A percentile compares a stretch with the other conserved stretches of the same genome.
phyloP scores from a whole-genome alignment of 768 basidiomycete species.

The Boletus rufocinnamomeus region DNA sequence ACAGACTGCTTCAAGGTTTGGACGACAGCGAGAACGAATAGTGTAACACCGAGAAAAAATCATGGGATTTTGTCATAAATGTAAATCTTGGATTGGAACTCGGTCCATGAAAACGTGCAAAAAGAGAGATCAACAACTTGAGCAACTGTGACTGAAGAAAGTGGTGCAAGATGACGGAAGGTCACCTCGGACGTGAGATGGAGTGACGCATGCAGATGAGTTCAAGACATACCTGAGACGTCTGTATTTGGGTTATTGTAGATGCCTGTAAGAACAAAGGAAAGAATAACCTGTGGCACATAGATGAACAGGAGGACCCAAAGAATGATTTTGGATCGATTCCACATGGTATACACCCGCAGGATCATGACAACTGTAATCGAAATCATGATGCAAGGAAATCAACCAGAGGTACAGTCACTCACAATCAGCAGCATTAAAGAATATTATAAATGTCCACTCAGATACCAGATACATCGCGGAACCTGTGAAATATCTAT shows the following conservation, averaged over 20 bases:
- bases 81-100: rapidly evolving
- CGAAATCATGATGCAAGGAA: neutral
- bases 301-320: no score
- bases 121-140: rapidly evolving
- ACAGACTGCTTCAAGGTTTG: neutral
- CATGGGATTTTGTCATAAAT: neutral
- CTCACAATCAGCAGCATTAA: neutral
- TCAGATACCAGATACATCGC: rapidly evolving
- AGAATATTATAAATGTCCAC: neutral
- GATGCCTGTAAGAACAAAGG: neutral
- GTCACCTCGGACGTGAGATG: neutral
- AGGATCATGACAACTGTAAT: neutral
- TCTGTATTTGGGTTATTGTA: neutral
- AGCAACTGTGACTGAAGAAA: neutral
- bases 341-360: neutral
- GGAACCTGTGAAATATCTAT: neutral
- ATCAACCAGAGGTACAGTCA: neutral
- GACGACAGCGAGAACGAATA: neutral
- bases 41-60: neutral
- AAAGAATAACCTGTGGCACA: no score
- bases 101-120: neutral
- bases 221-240: neutral
- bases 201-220: neutral
- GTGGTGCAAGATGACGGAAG: no score
- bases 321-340: no score